Percentiles rank a stretch among this genome's conserved stretches.
These are phyloP conservation scores for Dryas drummondii DNA, from an alignment of 306 rosid species.

Conservation along the genomic window DNA sequence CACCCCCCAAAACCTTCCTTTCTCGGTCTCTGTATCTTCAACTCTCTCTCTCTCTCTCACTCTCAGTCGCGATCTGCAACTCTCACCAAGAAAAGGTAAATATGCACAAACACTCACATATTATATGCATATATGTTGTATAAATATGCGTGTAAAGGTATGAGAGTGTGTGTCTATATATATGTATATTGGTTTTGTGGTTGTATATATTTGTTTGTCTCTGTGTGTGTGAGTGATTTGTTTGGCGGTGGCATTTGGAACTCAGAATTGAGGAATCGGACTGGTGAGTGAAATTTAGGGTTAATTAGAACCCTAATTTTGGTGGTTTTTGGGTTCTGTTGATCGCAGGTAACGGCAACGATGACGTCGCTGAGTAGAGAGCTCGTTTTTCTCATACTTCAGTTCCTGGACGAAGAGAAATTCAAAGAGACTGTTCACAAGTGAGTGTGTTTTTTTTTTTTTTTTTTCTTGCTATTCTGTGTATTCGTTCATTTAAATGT, in stretches of 20 bases:
- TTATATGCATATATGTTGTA: neutral
- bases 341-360: neutral
- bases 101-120: neutral
- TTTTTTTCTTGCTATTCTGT: neutral
- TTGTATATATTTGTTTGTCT: neutral
- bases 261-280: neutral
- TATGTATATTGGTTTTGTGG: neutral
- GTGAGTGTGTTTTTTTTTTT: conserved; percentile 37
- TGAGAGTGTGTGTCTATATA: neutral
- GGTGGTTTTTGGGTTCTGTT: neutral
- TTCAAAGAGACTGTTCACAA: conserved; percentile 79
- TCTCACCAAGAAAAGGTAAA: neutral
- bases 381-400: conserved; percentile 74
- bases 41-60: neutral
- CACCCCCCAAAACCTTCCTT: neutral
- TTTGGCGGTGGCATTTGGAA: neutral
- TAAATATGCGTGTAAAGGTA: neutral
- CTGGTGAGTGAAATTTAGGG: neutral
- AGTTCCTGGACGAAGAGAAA: conserved; percentile 73
- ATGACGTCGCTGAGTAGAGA: conserved; percentile 73
- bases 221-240: neutral
- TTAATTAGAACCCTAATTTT: neutral
- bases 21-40: neutral
- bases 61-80: neutral
- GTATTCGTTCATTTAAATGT: neutral